Percentiles rank a stretch among this genome's conserved stretches.
Evolutionary conservation across 106 monocot genomes (phyloP).

Genomic region (Alisma plantagoaquatica): DNA sequence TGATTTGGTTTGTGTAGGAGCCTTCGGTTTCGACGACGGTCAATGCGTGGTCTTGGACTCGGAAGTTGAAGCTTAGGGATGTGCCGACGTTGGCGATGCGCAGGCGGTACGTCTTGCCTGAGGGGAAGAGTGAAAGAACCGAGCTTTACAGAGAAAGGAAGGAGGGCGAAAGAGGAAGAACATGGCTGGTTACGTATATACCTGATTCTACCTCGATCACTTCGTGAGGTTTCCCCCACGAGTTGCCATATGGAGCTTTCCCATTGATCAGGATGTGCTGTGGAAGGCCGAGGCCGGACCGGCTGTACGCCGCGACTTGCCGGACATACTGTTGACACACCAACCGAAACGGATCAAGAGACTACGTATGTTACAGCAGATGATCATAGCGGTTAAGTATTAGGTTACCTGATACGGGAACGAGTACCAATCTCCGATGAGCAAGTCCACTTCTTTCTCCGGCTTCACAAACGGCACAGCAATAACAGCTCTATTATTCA

Average conservation of each 20-base stretch:
- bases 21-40: constrained; percentile 74
- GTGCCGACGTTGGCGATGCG: constrained; percentile 73
- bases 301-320: constrained; percentile 18
- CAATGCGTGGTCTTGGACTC: constrained; percentile 61
- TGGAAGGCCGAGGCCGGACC: constrained; percentile 36
- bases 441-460: constrained; percentile 59
- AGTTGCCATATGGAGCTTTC: too few species aligned
- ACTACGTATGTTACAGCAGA: neutral
- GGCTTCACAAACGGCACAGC: constrained; percentile 60
- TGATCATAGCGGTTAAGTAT: neutral
- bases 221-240: neutral
- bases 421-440: constrained; percentile 88
- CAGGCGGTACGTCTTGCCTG: constrained; percentile 76
- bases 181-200: neutral
- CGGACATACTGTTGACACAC: neutral
- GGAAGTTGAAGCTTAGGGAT: constrained; percentile 58
- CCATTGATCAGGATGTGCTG: constrained; percentile 22
- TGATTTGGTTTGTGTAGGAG: constrained; percentile 52
- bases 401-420: constrained; percentile 46
- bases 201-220: neutral
- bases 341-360: neutral
- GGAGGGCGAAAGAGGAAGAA: neutral
- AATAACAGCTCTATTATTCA: constrained; percentile 57
- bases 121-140: neutral
- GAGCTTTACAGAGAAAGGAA: neutral